A percentile compares a stretch with the other conserved stretches of the same genome.
Evolutionary conservation across 805 yeast genomes (phyloP).

Genomic region (Suhomyces sp.): DNA sequence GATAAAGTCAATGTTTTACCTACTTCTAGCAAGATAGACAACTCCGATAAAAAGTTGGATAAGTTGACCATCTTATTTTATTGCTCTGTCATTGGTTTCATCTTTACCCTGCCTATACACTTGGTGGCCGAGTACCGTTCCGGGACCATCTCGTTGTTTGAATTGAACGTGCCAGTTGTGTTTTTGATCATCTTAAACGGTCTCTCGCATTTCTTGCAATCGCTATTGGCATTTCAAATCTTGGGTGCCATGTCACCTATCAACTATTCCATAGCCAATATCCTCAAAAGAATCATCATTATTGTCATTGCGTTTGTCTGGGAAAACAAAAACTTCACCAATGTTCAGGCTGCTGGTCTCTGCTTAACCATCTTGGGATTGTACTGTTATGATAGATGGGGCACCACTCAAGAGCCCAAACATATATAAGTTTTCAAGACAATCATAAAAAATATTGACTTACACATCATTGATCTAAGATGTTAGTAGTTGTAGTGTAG

Average conservation of each 20-base stretch:
- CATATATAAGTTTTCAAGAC: too few species aligned
- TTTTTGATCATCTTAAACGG: slow-evolving; percentile 58
- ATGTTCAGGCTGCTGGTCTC: slow-evolving; percentile 35
- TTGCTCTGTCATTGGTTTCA: slow-evolving; percentile 68
- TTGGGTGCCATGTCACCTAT: slow-evolving; percentile 72
- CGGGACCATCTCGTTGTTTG: slow-evolving; percentile 23
- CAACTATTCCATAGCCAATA: slow-evolving; percentile 76
- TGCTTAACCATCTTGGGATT: slow-evolving; percentile 38
- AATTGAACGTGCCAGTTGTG: slow-evolving; percentile 31
- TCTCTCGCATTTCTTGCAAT: slow-evolving; percentile 65
- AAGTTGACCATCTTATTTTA: slow-evolving; percentile 69
- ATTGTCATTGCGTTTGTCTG: slow-evolving; percentile 63
- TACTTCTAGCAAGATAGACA: slow-evolving; percentile 16
- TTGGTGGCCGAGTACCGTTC: slow-evolving; percentile 49
- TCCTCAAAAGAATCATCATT: slow-evolving; percentile 68
- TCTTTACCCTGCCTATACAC: slow-evolving; percentile 66
- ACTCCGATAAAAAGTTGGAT: slow-evolving; percentile 47
- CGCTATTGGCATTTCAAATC: slow-evolving; percentile 72
- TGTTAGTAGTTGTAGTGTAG: background rate
- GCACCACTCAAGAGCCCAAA: slow-evolving; percentile 14
- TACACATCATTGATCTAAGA: too few species aligned
- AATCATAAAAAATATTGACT: too few species aligned
- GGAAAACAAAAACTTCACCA: slow-evolving; percentile 46
- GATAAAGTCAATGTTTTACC: slow-evolving; percentile 19
- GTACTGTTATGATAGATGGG: slow-evolving; percentile 44